Percentiles rank a stretch among this genome's conserved stretches.
Conservation (phyloP, 768 basidiomycete genomes). For the Hygrocybe punicea region DNA sequence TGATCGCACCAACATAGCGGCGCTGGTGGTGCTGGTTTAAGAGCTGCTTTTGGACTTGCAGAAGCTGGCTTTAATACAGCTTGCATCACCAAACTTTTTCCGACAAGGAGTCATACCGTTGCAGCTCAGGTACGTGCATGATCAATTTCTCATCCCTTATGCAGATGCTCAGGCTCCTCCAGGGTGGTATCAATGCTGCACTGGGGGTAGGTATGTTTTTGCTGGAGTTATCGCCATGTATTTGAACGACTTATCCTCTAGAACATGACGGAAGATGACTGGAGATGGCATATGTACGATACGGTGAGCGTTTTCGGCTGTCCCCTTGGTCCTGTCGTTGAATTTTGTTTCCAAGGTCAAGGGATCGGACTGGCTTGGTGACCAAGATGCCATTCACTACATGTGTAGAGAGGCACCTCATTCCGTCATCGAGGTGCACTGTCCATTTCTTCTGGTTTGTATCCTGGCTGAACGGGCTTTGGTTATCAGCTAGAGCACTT, state of each 20-base stretch:
- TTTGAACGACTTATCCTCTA: constrained; percentile 28
- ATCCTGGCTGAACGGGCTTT: background rate
- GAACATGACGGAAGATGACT: constrained; percentile 99
- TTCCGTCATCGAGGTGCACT: constrained; percentile 81
- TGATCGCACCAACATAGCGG: constrained; percentile 51
- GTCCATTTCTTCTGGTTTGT: background rate
- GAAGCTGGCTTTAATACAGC: constrained; percentile 99
- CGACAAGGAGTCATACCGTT: constrained; percentile 97
- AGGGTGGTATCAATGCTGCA: constrained; percentile 98
- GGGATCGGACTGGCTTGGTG: constrained; percentile 99
- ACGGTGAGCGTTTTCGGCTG: constrained; percentile 48
- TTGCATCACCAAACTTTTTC: constrained; percentile 98
- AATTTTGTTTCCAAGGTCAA: constrained; percentile 67
- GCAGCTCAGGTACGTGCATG: constrained; percentile 76
- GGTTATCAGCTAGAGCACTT: constrained; percentile 85
- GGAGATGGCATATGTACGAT: constrained; percentile 99
- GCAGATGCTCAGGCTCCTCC: constrained; percentile 13
- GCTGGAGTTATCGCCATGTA: constrained; percentile 4
- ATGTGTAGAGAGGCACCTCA: constrained; percentile 98
- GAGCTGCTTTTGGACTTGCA: constrained; percentile 97
- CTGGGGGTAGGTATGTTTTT: constrained; percentile 63
- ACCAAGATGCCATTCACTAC: constrained; percentile 99
- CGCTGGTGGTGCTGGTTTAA: constrained; percentile 95
- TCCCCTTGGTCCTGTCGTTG: background rate
- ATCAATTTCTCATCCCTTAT: background rate